Evolutionary conservation across 2,329 filamentous ascomycete species (phyloP).

Genomic region (Fusarium sacchari): DNA sequence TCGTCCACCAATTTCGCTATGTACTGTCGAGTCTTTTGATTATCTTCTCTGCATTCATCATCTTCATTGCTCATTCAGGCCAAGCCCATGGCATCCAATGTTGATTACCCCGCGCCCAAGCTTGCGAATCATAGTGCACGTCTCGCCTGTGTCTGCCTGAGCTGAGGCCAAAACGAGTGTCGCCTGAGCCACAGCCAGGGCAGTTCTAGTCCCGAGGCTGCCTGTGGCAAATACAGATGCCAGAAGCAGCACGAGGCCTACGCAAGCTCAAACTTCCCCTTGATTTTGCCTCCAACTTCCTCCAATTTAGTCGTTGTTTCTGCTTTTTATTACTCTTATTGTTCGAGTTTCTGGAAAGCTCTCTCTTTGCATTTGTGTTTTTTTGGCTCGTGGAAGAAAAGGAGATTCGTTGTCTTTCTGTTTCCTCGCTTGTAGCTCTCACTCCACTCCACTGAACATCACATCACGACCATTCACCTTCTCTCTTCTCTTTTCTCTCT

Average conservation of each 20-base stretch:
- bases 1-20: neutral
- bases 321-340: neutral
- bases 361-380: neutral
- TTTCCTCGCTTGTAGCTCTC: slow-evolving; percentile 20
- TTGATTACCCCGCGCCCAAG: slow-evolving; percentile 38
- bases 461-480: neutral
- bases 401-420: neutral
- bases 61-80: neutral
- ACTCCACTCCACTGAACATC: slow-evolving; percentile 5
- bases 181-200: slow-evolving; percentile 33
- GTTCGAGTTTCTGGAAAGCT: slow-evolving; percentile 13
- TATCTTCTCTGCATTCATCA: neutral
- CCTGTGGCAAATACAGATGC: slow-evolving; percentile 29
- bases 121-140: slow-evolving; percentile 39
- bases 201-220: slow-evolving; percentile 19
- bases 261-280: slow-evolving; percentile 35
- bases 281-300: slow-evolving; percentile 29
- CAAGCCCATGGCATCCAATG: neutral
- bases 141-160: slow-evolving; percentile 23
- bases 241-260: slow-evolving; percentile 29
- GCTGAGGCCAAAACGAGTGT: slow-evolving; percentile 23
- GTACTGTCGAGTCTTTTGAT: neutral
- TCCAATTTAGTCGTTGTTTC: slow-evolving; percentile 1
- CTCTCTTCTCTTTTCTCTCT: neutral
- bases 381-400: neutral